Percentiles rank a stretch among this genome's conserved stretches.
Evolutionary conservation across 2,329 filamentous ascomycete genomes (phyloP).

Genomic region (Microsporum ferrugineum): DNA sequence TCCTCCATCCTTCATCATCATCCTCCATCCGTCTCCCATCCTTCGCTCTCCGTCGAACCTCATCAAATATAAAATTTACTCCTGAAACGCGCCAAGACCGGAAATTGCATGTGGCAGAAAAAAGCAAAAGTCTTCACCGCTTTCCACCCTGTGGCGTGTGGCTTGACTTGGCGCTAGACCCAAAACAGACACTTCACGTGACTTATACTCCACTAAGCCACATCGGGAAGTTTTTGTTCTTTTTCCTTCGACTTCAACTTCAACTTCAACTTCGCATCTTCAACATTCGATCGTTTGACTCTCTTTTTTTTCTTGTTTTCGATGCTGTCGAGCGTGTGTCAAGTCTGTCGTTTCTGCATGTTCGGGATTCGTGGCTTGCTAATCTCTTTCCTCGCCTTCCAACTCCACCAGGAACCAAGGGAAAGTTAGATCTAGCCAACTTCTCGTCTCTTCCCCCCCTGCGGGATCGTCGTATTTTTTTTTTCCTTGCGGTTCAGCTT

Average conservation of each 20-base stretch:
- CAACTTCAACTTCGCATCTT: neutral
- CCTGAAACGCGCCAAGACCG: conserved; percentile 1
- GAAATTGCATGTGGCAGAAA: neutral
- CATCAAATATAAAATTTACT: neutral
- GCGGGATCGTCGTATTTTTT: conserved; percentile 2
- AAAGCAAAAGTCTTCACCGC: neutral
- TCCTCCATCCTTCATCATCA: too few species aligned
- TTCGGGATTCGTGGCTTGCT: neutral
- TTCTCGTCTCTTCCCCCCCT: neutral
- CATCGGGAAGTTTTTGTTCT: neutral
- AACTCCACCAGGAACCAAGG: neutral
- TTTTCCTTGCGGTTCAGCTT: neutral
- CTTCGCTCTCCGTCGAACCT: neutral
- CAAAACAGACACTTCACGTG: neutral
- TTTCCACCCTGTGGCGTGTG: neutral
- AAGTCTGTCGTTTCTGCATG: neutral
- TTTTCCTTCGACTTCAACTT: neutral
- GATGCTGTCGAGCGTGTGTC: neutral
- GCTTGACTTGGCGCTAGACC: neutral
- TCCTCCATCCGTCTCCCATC: neutral
- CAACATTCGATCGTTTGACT: neutral
- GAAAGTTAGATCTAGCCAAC: conserved; percentile 2
- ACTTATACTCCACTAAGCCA: neutral
- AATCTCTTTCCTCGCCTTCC: neutral
- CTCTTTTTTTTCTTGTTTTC: neutral